These are phyloP conservation scores for Aegilops umbellulata DNA, from an alignment of 176 grass and related monocot species.

Conservation along the genomic window DNA sequence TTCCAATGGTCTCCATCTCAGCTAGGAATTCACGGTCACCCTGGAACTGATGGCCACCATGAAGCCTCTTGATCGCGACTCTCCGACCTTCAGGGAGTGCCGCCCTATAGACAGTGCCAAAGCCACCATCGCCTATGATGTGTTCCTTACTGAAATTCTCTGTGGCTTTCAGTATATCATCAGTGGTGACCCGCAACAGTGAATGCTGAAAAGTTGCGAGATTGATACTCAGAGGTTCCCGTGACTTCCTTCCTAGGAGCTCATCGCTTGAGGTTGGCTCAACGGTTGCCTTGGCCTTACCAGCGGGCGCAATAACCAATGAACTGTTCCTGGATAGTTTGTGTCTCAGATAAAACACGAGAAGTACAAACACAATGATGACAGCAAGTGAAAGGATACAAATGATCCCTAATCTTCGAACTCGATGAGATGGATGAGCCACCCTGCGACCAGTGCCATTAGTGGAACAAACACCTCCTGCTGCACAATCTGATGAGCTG, in stretches of 20 bases:
- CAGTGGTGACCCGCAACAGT: slow-evolving; percentile 71
- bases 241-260: slow-evolving; percentile 76
- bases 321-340: slow-evolving; percentile 48
- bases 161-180: slow-evolving; percentile 89
- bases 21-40: slow-evolving; percentile 86
- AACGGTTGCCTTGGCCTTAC: slow-evolving; percentile 53
- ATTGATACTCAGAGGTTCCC: slow-evolving; percentile 91
- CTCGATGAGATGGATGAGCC: slow-evolving; percentile 34
- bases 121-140: slow-evolving; percentile 91
- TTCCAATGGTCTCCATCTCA: slow-evolving; percentile 98
- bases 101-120: slow-evolving; percentile 89
- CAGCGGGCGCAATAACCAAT: slow-evolving; percentile 36
- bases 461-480: slow-evolving; percentile 41
- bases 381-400: slow-evolving; percentile 41
- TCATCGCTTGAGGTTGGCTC: slow-evolving; percentile 84
- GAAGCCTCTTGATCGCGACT: slow-evolving; percentile 90
- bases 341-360: slow-evolving; percentile 48
- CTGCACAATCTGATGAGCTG: slow-evolving; percentile 59
- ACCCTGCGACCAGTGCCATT: slow-evolving; percentile 27
- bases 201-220: slow-evolving; percentile 88
- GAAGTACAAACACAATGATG: slow-evolving; percentile 33
- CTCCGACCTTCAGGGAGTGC: slow-evolving; percentile 59
- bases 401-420: slow-evolving; percentile 34
- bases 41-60: slow-evolving; percentile 81
- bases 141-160: slow-evolving; percentile 91